Evolutionary conservation across 1,284 basidiomycete genomes (phyloP).

Genomic region (Leccinum fallax): DNA sequence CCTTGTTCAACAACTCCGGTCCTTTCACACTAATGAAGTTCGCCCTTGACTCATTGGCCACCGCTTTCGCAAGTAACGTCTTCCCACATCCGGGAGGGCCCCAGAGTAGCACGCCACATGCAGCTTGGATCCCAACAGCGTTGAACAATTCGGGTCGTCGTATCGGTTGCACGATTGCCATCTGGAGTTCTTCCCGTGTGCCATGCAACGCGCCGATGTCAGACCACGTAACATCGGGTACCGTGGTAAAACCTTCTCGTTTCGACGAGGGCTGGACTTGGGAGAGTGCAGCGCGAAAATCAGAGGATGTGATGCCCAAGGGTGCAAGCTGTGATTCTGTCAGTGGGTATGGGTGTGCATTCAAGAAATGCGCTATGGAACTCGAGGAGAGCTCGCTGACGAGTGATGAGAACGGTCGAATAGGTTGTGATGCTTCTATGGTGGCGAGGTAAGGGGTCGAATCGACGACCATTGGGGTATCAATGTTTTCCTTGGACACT

Average conservation of each 20-base stretch:
- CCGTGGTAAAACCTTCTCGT: constrained; percentile 96
- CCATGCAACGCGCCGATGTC: constrained; percentile 92
- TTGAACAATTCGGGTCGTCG: constrained; percentile 87
- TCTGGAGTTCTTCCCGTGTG: constrained; percentile 90
- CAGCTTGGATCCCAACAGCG: constrained; percentile 19
- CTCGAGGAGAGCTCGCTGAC: constrained; percentile 49
- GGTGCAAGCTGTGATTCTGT: constrained; percentile 77
- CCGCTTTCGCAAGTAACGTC: constrained; percentile 94
- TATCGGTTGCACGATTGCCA: constrained; percentile 98
- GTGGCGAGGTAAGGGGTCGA: constrained; percentile 26
- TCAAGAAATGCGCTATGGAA: constrained; percentile 89
- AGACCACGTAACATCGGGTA: constrained; percentile 94
- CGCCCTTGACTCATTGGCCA: constrained; percentile 91
- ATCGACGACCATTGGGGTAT: constrained; percentile 58
- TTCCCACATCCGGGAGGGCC: constrained; percentile 82
- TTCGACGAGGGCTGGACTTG: constrained; percentile 95
- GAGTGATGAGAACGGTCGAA: constrained; percentile 47
- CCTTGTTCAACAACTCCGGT: constrained; percentile 95
- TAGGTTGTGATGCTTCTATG: constrained; percentile 11
- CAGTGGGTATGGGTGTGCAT: constrained; percentile 81
- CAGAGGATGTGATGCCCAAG: constrained; percentile 76
- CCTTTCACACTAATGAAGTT: constrained; percentile 99
- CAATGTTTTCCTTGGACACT: constrained; percentile 25
- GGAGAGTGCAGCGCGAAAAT: constrained; percentile 81
- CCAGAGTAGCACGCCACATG: neutral